Evolutionary conservation across 805 yeast species (phyloP).

Genomic region (Candida schatavii): DNA sequence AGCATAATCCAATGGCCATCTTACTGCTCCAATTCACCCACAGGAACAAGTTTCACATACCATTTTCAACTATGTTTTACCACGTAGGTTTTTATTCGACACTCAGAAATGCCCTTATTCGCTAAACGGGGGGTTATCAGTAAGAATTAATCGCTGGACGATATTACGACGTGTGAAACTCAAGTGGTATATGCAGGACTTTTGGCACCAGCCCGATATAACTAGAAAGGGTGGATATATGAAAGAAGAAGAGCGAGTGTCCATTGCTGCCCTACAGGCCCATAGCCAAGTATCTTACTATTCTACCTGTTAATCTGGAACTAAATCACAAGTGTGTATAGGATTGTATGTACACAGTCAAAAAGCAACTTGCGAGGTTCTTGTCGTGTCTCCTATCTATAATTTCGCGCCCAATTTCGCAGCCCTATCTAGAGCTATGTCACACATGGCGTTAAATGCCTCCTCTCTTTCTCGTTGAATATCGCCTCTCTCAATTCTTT

Average conservation of each 20-base stretch:
- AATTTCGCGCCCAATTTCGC: conserved; percentile 44
- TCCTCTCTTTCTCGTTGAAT: conserved; percentile 53
- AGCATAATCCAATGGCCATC: too few relatives aligned
- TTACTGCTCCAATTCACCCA: too few relatives aligned
- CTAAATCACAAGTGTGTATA: too few relatives aligned
- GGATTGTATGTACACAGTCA: too few relatives aligned
- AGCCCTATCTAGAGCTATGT: conserved; percentile 80
- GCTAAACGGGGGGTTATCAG: conserved; percentile 4
- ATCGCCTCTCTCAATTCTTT: conserved; percentile 56
- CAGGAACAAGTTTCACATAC: conserved; percentile 4
- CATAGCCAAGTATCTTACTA: too few relatives aligned
- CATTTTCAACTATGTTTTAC: conserved; percentile 5
- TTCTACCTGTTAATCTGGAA: too few relatives aligned
- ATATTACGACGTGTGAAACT: conserved; percentile 5
- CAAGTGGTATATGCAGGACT: conserved; percentile 2
- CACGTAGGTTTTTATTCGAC: neutral
- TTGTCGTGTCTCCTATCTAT: conserved; percentile 12
- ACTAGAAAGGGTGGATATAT: too few relatives aligned
- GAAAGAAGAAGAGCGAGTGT: too few relatives aligned
- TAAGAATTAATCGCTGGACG: conserved; percentile 6
- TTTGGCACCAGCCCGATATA: too few relatives aligned
- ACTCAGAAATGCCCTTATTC: neutral
- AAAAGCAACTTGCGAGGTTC: too few relatives aligned
- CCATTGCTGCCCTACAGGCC: too few relatives aligned
- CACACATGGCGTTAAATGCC: conserved; percentile 88